Base-by-base conservation (phyloP, 352 stramenopile genomes). In the Pythium aquatile region DNA sequence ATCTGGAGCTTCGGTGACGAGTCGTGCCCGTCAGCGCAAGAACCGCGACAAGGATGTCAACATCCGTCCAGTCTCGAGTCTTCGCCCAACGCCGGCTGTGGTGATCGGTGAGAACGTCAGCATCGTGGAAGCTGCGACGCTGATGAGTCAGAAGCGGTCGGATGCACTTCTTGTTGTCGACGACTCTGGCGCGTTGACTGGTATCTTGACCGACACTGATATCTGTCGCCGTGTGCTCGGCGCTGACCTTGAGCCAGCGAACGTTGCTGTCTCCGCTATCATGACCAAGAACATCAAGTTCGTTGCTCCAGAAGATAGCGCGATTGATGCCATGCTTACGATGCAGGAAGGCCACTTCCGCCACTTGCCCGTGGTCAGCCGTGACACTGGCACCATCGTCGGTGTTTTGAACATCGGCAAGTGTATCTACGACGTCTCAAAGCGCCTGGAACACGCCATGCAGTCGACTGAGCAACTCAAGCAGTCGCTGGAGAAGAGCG, bases 271-370 rank as follows among this genome's bases (percentile, higher is more conserved):
- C 11, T 76, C 79, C 26, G 74, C 81, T 24, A 88, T 99, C 9
- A 99, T 99, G 96, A 99, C 97, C 10, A 77, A 88, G 55, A 96
- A 98, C 77, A 98, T 98, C 57, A 97, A 96, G 65, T 99, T 97
- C 68, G 97, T 99, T 3, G 80, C 83, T 0, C 87, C 91, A 24
- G 88, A 96, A 55, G 96, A 99, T 70, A 92, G 86, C 40, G 97
- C 96, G 0, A 96, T 99, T 64, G 97, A 99, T 58, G 97, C 97
- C 2, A 86, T 99, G 73, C 79, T 97, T 16, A 98, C 92, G 28
- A 99, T 99, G 97, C 88, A 99, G 40, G 96, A 99, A 66, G 96
- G 97, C 53, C 90, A 96, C 48, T 99, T 99, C 70, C 93, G 95
- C 29, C 97, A 99, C 66, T 71, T 99, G 49, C 97, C 97, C 4